Evolutionary conservation across 768 basidiomycete genomes (phyloP), one percentile per base, ranked within the genome.

Genomic region (Lactarius trivialis): DNA sequence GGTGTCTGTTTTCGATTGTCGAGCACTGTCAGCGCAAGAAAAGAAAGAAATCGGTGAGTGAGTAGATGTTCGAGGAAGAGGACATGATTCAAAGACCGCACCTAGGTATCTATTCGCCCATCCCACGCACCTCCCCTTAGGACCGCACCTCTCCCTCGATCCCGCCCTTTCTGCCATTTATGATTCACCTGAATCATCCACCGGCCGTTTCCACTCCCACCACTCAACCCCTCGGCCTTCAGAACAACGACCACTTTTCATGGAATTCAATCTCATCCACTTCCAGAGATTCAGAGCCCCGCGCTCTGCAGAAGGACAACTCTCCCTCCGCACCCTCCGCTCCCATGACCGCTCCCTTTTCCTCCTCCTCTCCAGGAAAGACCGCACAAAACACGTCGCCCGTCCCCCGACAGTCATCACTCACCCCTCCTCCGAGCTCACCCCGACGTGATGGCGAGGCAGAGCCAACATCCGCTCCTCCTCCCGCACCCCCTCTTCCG

Each of bases 141-240:
- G 7, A 51, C 53, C 53, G 53, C 49, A 30, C 36, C 48, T n/a
- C 32, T n/a, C n/a, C n/a, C 7, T 43, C 21, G 49, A 55, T 63
- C 34, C 21, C 37, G 15, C 52, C 33, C 51, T 15, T 14, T 39
- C 61, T 55, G 56, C 64, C 56, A 33, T 53, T 67, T 64, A 74
- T 74, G 73, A 70, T 74, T 63, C 73, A 74, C 70, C 68, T 74
- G 65, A 71, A 74, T 72, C 73, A 65, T 51, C 66, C 65, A 58
- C 70, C 57, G 63, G 67, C 57, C 45, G 69, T 58, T 58, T 68
- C 66, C 33, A 70, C 55, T 58, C 70, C 59, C 68, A 70, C 39
- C 33, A 69, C 70, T 17, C 62, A 63, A 33, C 17, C 56, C 19
- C 51, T 54, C n/a, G 50, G 50, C 41, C 61, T 63, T n/a, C 62